Evolutionary conservation across 2,329 filamentous ascomycete genomes (phyloP), one percentile per base, ranked within the genome.

Genomic region (Calonectria fujianensis): DNA sequence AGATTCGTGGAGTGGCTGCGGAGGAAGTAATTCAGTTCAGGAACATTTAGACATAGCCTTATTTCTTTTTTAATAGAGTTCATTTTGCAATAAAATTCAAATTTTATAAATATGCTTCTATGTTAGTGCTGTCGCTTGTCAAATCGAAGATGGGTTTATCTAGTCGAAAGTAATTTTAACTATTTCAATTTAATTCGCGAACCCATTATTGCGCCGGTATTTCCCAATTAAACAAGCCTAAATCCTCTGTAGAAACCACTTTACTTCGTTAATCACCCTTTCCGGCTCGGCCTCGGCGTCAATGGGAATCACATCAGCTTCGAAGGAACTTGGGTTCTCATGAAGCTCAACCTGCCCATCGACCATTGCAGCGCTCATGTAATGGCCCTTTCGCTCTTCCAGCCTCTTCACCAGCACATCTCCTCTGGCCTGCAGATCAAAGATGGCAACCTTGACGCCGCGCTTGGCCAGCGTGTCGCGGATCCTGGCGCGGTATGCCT

Each of bases 341-440:
- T 84, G 80, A 1, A 81, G 78, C 1, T 75, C 77, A 2, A 85
- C 31, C 71, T 87, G 85, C 2, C 82, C 80, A 31, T 83, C 80
- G 0, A 85, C 81, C 83, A 86, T 85, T 11, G 73, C 75, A 0
- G 80, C 69, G 50, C 80, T 78, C 85, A 86, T 86, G 61, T 84
- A 86, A 68, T 86, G 85, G 0, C 77, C 81, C 45, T 79, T 73
- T 18, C 85, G 78, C 39, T 74, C 63, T 8, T 80, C 72, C 6
- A 83, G 61, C 4, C 85, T 82, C 32, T 78, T 63, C 9, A 78
- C 70, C 9, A 87, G 63, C 24, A 79, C 78, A n/a, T 84, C 81
- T 4, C 76, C 54, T 8, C 73, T 73, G 3, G 79, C 80, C 69
- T 87, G 84, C 4, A 88, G 75, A 69, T 86, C 82, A 7, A 87